Evolutionary conservation across 768 basidiomycete genomes (phyloP).

Genomic region (Pleurotus tuoliensis): DNA sequence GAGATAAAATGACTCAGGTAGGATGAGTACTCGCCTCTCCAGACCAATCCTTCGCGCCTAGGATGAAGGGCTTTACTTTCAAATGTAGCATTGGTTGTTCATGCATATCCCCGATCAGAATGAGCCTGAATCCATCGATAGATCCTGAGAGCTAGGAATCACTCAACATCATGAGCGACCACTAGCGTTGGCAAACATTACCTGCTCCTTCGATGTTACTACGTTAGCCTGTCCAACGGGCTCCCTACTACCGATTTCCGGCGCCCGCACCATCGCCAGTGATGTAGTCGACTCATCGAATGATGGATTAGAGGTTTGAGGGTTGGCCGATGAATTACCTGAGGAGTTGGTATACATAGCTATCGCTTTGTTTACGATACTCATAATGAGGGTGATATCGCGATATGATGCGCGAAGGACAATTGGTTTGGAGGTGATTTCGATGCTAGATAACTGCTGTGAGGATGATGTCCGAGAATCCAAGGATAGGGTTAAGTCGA

Average conservation of each 20-base stretch:
- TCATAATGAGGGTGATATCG: constrained; percentile 85
- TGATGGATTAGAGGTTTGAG: constrained; percentile 9
- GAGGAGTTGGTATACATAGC: constrained; percentile 60
- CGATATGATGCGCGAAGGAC: constrained; percentile 94
- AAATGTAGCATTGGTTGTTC: constrained; percentile 94
- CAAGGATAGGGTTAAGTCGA: constrained; percentile 83
- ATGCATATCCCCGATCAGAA: constrained; percentile 92
- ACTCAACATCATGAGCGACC: neutral
- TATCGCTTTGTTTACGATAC: constrained; percentile 83
- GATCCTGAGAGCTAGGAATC: constrained; percentile 67
- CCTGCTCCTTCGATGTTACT: constrained; percentile 77
- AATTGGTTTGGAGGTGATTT: constrained; percentile 76
- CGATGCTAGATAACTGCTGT: constrained; percentile 78
- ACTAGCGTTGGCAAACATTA: constrained; percentile 23
- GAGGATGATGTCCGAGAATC: constrained; percentile 74
- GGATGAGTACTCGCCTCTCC: constrained; percentile 55
- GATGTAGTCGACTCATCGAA: constrained; percentile 4
- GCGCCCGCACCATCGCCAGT: no score
- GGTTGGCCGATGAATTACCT: constrained; percentile 17
- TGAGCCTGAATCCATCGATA: constrained; percentile 88
- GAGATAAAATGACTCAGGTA: neutral
- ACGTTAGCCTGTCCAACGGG: constrained; percentile 38
- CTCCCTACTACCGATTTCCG: neutral
- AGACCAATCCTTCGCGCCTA: constrained; percentile 91
- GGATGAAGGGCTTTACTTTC: constrained; percentile 77